Conservation (phyloP, 139 green algal species). For the Pleodorina starrii region DNA sequence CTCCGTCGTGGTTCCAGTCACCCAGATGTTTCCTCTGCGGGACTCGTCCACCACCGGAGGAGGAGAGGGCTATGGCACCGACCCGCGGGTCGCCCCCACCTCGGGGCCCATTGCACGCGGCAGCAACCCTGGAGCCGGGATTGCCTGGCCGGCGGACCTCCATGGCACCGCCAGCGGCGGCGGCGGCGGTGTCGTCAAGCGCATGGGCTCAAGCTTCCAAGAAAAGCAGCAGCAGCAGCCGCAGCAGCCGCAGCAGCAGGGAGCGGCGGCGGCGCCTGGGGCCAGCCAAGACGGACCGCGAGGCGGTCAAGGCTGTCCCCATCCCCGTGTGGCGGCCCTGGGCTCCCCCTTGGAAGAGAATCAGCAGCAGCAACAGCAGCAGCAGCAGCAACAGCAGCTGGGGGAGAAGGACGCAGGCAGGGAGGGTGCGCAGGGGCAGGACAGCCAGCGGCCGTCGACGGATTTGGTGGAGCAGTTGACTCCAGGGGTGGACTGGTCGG, state of each 20-base stretch:
- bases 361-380: not conserved
- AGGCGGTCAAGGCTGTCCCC: no score
- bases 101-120: not conserved
- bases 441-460: not conserved
- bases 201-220: not conserved
- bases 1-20: not conserved
- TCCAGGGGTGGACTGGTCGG: not conserved
- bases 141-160: not conserved
- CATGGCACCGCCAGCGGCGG: not conserved
- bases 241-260: no score
- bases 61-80: no score
- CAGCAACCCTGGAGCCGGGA: not conserved
- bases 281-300: not conserved
- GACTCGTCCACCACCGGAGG: no score
- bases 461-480: not conserved
- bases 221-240: no score
- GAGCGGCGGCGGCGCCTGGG: not conserved
- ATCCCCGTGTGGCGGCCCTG: not conserved
- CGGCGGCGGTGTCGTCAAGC: not conserved
- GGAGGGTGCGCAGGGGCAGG: not conserved
- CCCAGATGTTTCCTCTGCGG: not conserved
- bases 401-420: not conserved
- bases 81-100: no score
- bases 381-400: not conserved
- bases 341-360: not conserved